Conservation (phyloP, 306 rosid species). For the Myrica gale region DNA sequence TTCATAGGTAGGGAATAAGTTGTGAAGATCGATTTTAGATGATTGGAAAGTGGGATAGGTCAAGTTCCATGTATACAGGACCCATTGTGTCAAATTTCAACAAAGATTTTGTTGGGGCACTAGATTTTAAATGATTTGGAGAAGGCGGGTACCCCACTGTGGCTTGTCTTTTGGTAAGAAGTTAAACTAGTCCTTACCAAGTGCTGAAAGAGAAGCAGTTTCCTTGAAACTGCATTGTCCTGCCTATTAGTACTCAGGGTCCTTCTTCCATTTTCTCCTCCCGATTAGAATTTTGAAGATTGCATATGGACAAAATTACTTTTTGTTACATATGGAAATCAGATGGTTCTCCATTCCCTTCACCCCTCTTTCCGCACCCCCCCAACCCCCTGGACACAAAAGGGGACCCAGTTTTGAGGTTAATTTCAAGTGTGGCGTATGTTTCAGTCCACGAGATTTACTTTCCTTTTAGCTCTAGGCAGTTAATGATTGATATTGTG, state of each 20-base stretch:
- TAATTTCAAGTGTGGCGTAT: not conserved
- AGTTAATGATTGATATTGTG: not conserved
- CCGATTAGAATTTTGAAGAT: not conserved
- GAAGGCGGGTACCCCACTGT: not conserved
- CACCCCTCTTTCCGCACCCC: too few relatives aligned
- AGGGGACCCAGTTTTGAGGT: constrained; percentile 1
- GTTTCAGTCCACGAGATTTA: not conserved
- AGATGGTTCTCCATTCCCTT: not conserved
- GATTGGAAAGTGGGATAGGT: not conserved
- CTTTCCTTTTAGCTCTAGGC: not conserved
- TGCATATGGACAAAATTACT: not conserved
- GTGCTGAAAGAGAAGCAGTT: constrained; percentile 17
- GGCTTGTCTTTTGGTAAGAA: constrained; percentile 10
- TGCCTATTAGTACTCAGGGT: not conserved
- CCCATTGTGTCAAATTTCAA: not conserved
- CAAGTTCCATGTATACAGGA: not conserved
- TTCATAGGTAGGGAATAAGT: not conserved
- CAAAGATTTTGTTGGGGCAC: constrained; percentile 2
- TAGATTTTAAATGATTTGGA: constrained; percentile 13
- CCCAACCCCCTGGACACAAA: too few relatives aligned
- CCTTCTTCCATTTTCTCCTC: not conserved
- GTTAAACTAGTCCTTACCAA: constrained; percentile 7
- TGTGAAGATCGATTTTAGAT: not conserved
- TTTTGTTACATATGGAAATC: constrained; percentile 6
- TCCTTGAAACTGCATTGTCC: constrained; percentile 17